Conservation (phyloP, 441 rosid species). For the Cnidoscolus chayamansa region DNA sequence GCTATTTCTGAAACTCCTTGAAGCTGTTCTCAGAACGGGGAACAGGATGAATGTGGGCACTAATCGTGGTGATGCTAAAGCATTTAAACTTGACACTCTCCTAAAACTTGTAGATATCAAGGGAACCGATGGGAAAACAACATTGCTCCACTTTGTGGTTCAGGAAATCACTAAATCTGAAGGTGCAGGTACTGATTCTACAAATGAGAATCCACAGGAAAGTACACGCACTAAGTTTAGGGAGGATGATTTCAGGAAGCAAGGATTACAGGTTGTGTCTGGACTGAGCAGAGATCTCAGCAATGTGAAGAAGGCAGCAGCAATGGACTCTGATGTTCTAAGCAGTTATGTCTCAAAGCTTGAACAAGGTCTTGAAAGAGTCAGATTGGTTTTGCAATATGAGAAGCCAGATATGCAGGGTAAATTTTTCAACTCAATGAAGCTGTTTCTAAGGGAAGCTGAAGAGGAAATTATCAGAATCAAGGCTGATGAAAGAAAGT, state of each 20-base stretch:
- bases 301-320: conserved; percentile 92
- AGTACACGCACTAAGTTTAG: conserved; percentile 27
- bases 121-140: conserved; percentile 95
- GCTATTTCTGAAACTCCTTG: conserved; percentile 81
- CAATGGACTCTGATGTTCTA: conserved; percentile 91
- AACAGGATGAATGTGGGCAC: conserved; percentile 97
- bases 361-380: conserved; percentile 75
- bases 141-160: conserved; percentile 95
- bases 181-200: conserved; percentile 42
- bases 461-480: conserved; percentile 70
- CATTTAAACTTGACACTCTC: conserved; percentile 93
- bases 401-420: conserved; percentile 54
- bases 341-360: conserved; percentile 84
- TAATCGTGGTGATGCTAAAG: conserved; percentile 91
- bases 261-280: conserved; percentile 84
- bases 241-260: conserved; percentile 75
- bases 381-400: conserved; percentile 58
- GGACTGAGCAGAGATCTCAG: conserved; percentile 78
- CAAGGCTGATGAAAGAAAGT: conserved; percentile 73
- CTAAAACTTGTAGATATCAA: conserved; percentile 93
- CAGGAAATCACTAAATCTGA: conserved; percentile 92
- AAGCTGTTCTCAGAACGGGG: conserved; percentile 92
- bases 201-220: conserved; percentile 37
- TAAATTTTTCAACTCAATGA: conserved; percentile 69
- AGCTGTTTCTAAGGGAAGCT: conserved; percentile 62